Conservation (phyloP, 768 basidiomycete species). For the Podaxis rugospora region DNA sequence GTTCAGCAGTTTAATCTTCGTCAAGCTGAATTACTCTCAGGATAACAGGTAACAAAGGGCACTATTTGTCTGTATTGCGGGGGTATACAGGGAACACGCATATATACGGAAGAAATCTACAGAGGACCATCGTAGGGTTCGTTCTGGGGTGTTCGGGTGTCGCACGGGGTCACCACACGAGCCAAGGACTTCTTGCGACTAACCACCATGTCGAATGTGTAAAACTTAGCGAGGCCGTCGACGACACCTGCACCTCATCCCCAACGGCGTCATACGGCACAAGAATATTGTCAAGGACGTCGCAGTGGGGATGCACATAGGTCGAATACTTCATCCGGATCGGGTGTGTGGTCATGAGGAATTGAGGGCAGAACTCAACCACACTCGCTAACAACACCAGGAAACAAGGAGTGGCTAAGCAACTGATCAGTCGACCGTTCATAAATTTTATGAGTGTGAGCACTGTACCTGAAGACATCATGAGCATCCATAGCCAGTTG, state of each 20-base stretch:
- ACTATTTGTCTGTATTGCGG: neutral
- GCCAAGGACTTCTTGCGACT: neutral
- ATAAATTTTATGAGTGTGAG: neutral
- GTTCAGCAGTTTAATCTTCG: neutral
- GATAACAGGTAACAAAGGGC: neutral
- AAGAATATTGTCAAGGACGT: neutral
- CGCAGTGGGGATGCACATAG: neutral
- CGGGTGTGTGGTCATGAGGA: neutral
- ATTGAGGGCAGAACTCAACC: neutral
- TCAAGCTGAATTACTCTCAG: neutral
- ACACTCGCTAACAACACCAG: neutral
- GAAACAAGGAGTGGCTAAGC: neutral
- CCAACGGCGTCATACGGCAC: neutral
- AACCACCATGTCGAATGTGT: neutral
- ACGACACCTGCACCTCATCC: neutral
- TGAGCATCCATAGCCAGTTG: neutral
- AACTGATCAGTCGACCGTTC: neutral
- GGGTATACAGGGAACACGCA: neutral
- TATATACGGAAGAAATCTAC: neutral
- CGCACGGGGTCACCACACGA: neutral
- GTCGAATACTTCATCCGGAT: neutral
- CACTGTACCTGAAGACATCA: slow-evolving; percentile 12
- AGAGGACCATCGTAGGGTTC: neutral
- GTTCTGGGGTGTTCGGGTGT: neutral
- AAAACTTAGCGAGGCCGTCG: neutral